phyloP scores from a whole-genome alignment of 2,329 filamentous ascomycete genomes.

The Fusarium ramigenum region DNA sequence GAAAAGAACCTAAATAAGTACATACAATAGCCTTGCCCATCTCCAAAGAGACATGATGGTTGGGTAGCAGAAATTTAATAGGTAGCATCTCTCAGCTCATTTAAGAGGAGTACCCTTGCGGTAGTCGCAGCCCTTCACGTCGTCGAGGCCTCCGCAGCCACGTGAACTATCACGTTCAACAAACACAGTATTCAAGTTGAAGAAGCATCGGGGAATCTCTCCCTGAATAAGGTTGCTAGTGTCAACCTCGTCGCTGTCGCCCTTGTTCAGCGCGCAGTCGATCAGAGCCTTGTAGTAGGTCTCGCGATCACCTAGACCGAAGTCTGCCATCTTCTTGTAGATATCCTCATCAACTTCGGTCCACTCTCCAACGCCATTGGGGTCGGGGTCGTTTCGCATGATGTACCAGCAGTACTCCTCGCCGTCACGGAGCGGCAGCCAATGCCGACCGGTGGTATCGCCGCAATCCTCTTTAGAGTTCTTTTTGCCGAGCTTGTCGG shows the following conservation, averaged over 20 bases:
- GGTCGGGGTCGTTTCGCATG: conserved; percentile 19
- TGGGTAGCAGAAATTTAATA: background rate
- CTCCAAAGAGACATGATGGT: too few species aligned
- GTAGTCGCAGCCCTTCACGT: too few species aligned
- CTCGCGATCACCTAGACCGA: conserved; percentile 22
- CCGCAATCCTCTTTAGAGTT: conserved; percentile 5
- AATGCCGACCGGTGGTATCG: conserved; percentile 8
- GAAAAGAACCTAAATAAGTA: too few species aligned
- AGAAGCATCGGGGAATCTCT: conserved; percentile 19
- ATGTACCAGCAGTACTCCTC: conserved; percentile 36
- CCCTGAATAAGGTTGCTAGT: conserved; percentile 2
- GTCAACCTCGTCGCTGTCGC: conserved; percentile 4
- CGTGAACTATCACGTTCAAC: background rate
- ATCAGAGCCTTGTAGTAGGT: conserved; percentile 17
- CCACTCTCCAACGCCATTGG: background rate
- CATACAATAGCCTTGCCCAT: too few species aligned
- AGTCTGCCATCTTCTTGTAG: conserved; percentile 26
- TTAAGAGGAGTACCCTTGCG: conserved; percentile 7
- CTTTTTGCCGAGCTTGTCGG: conserved; percentile 6
- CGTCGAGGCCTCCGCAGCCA: background rate
- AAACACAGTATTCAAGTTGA: conserved; percentile 12
- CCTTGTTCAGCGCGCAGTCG: conserved; percentile 8
- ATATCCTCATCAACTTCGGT: conserved; percentile 8
- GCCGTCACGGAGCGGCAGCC: conserved; percentile 6
- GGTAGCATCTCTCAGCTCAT: accelerated